A percentile compares a stretch with the other conserved stretches of the same genome.
Conservation (phyloP, 2,329 filamentous ascomycete species). For the Trichoderma lentiforme region DNA sequence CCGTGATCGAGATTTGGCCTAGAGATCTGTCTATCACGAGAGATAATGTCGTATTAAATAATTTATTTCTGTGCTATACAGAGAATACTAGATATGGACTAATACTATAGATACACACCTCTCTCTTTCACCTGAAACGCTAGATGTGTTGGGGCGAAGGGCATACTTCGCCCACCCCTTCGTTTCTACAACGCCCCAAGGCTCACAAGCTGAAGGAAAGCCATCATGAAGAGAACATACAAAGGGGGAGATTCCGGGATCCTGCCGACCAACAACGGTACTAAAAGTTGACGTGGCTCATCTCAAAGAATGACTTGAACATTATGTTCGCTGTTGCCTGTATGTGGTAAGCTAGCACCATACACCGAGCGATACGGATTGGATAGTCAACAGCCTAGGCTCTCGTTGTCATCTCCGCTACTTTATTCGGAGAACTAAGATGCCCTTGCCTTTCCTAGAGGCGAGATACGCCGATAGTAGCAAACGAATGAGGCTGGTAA, state of each 20-base stretch:
- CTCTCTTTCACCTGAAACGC: neutral
- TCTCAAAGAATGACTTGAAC: neutral
- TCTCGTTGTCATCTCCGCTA: neutral
- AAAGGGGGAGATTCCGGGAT: neutral
- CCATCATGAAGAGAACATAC: neutral
- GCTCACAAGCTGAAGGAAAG: neutral
- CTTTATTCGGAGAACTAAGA: neutral
- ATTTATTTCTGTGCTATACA: neutral
- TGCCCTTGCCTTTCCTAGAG: neutral
- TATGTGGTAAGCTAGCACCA: neutral
- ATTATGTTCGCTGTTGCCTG: neutral
- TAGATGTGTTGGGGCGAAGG: neutral
- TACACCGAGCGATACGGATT: neutral
- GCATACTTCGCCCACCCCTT: neutral
- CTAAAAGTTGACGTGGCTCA: neutral
- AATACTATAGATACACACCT: neutral
- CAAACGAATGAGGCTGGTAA: neutral
- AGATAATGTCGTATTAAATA: constrained; percentile 4
- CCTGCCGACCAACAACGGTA: neutral
- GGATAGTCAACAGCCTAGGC: neutral
- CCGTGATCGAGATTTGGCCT: neutral
- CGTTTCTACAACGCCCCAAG: neutral
- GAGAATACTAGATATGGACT: neutral
- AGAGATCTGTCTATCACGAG: neutral
- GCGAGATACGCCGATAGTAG: neutral